Base-by-base conservation (phyloP, 495 filamentous ascomycete species). In the Friedmanniomyces simplex region DNA sequence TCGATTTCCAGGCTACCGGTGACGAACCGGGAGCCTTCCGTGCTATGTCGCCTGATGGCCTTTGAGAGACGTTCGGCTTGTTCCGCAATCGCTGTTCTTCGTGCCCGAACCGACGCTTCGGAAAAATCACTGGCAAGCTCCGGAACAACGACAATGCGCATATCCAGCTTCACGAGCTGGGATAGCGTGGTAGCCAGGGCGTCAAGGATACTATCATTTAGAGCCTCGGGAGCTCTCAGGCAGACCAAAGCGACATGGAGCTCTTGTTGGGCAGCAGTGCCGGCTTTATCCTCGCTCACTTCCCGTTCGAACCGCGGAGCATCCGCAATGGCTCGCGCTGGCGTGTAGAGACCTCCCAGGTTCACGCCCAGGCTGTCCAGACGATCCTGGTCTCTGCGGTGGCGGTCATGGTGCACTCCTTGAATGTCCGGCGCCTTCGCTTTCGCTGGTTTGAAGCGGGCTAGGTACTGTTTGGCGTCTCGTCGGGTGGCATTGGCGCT, bases 231-330 rank as follows among this genome's bases (percentile, higher is more conserved):
- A 24, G 77, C 78, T 39, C 84, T 80, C 45, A 97, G 76, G 67
- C 95, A 95, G 52, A 99, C 82, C 56, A 99, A 68, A 12, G 93
- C 90, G 32, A 95, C 73, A 69, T 96, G 89, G 22, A 91, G 70
- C 32, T 79, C 76, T 42, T 80, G 76, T 48, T 73, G 66, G 0
- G 61, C 52, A 60, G 70, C 30, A 65, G 50, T 59, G 51, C 42
- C 69, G 54, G 50, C 70, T 46, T 64, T 52, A 58, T 74, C 57
- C 67, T 71, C 26, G 64, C 47, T 72, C 21, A 71, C 69, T 39
- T 75, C 65, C 49, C 80, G 80, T 3, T 74, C 73, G 65, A 87
- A 87, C 11, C 81, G 76, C 0, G 85, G 83, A 55, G 74, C 83
- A 25, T 83, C 72, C 59, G 79, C 78, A 13, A 87, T 79, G 3